Base-by-base conservation (phyloP, 495 filamentous ascomycete genomes). In the Astrothelium subdiscretum region DNA sequence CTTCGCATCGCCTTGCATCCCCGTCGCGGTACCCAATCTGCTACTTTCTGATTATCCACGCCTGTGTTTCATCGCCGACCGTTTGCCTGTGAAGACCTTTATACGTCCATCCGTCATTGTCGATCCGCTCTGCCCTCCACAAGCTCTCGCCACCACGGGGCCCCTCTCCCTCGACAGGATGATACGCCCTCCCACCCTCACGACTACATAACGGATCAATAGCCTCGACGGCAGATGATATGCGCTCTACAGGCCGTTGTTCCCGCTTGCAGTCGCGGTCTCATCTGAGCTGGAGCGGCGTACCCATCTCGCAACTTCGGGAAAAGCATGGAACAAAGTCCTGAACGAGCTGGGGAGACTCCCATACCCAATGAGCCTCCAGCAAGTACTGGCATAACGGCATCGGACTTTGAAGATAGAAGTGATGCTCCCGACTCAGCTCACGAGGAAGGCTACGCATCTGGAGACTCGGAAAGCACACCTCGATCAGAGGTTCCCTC, bases 401-500 rank as follows among this genome's bases (percentile, higher is more conserved):
- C n/a, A n/a, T n/a, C n/a, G 5, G 43, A 15, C 10, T 20, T 20
- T 15, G 43, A 20, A 5, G 43, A 10, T 48, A 18, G 43, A 15
- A 18, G 13, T 20, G 43, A 18, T n/a, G 20, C 13, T 48, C n/a
- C 20, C 8, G 22, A 54, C 20, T 15, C 11, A 8, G 48, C 20
- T 20, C 48, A 54, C 15, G 48, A 54, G 6, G 48, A 54, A 8
- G 48, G 24, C 48, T 54, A 54, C 48, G 22, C 20, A 27, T 54
- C 48, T 29, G 48, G 48, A 6, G 69, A 71, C 31, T 58, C 60
- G 18, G 69, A 71, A 62, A 65, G 42, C 63, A 69, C 69, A 6
- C 69, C 69, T 42, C 69, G 69, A 15, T 69, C 69, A 0, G 69
- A 71, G 60, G 63, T 61, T 32, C 69, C 69, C 24, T 59, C 60